Evolutionary conservation across 208 protist genomes (phyloP).

Genomic region (Wallacemonas sp.): DNA sequence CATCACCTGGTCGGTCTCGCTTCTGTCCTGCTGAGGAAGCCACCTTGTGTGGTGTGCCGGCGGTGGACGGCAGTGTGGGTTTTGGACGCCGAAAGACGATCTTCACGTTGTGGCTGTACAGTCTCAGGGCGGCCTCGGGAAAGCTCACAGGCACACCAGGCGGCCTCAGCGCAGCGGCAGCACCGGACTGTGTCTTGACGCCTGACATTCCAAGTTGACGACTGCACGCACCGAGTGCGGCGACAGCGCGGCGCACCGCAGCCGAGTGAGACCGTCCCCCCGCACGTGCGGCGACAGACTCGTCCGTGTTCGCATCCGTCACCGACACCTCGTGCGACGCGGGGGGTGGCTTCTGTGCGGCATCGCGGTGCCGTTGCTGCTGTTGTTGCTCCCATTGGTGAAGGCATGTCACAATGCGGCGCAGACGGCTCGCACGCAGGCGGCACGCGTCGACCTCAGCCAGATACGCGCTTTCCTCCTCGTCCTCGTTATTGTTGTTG

Average conservation of each 20-base stretch:
- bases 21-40: not conserved
- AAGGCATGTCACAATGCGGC: constrained; percentile 19
- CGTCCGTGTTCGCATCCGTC: not conserved
- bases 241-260: not conserved
- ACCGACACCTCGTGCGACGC: too few relatives aligned
- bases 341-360: constrained; percentile 7
- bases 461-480: constrained; percentile 13
- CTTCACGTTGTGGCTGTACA: constrained; percentile 45
- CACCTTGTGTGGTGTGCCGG: not conserved
- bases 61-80: not conserved
- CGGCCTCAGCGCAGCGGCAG: constrained; percentile 4
- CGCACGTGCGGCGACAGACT: not conserved
- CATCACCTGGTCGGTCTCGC: not conserved
- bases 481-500: too few relatives aligned
- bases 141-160: constrained; percentile 37
- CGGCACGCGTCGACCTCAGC: constrained; percentile 20
- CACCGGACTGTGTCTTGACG: constrained; percentile 10
- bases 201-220: not conserved
- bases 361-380: not conserved
- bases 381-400: constrained; percentile 5
- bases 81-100: constrained; percentile 38
- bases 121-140: constrained; percentile 37
- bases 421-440: constrained; percentile 17
- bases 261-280: not conserved
- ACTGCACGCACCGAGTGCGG: not conserved